These are phyloP conservation scores for Lentinula boryana DNA, from an alignment of 768 basidiomycete species.

Conservation along the genomic window DNA sequence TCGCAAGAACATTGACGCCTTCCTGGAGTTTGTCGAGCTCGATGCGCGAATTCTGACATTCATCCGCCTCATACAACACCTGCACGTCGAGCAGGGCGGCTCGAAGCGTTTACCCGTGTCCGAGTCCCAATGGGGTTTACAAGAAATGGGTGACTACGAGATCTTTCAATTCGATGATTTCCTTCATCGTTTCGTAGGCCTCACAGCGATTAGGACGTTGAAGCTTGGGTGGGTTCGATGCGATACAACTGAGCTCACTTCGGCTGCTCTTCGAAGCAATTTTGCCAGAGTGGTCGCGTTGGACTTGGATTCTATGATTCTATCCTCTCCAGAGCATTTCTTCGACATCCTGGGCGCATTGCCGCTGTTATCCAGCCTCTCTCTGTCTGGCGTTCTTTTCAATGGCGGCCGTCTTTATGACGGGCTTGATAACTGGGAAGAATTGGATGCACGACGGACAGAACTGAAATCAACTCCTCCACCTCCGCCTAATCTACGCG, in stretches of 20 bases:
- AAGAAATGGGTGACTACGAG: not conserved
- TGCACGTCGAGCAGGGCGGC: not conserved
- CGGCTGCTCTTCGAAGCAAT: not conserved
- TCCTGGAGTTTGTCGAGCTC: not conserved
- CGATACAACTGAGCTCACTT: not conserved
- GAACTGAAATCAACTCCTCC: not conserved
- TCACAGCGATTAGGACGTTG: not conserved
- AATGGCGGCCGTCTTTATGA: not conserved
- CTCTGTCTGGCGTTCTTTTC: not conserved
- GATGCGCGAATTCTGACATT: not conserved
- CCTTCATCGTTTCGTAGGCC: not conserved
- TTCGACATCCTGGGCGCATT: not conserved
- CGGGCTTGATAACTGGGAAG: not conserved
- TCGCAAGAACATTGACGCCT: not conserved
- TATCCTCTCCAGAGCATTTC: not conserved
- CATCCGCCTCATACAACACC: not conserved
- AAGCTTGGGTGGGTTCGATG: constrained; percentile 1
- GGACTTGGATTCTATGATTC: not conserved
- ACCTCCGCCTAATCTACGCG: not conserved
- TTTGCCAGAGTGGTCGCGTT: not conserved
- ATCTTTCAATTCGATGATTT: not conserved
- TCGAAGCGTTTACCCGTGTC: not conserved
- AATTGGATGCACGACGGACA: not conserved
- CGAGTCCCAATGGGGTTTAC: not conserved
- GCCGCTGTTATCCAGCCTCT: not conserved